These are phyloP conservation scores for Mimosa pudica DNA, from an alignment of 306 rosid genomes.

Conservation along the genomic window DNA sequence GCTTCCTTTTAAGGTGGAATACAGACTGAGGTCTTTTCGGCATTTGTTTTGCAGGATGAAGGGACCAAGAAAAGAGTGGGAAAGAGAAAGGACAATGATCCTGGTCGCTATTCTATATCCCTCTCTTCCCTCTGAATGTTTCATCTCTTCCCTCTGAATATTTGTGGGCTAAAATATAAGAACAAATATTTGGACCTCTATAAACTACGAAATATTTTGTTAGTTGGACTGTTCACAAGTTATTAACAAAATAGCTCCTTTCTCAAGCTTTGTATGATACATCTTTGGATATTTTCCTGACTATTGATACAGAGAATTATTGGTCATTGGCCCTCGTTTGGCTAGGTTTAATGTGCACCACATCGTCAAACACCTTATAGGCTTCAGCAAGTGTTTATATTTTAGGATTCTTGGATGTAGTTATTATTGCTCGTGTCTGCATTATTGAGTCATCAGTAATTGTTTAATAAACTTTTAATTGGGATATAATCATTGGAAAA, in stretches of 20 bases:
- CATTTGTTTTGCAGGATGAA: constrained; percentile 56
- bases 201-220: not conserved
- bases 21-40: constrained; percentile 31
- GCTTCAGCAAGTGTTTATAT: constrained; percentile 3
- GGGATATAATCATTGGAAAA: not conserved
- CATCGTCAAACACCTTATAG: constrained; percentile 3
- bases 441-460: not conserved
- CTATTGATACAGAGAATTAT: not conserved
- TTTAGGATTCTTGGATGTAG: constrained; percentile 23
- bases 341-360: constrained; percentile 18
- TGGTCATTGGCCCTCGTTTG: constrained; percentile 14
- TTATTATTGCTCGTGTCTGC: constrained; percentile 6
- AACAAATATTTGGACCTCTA: not conserved
- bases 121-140: not conserved
- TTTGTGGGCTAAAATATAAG: constrained; percentile 6
- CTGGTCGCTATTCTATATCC: constrained; percentile 41
- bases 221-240: not conserved
- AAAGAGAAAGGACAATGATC: constrained; percentile 39
- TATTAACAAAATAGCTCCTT: not conserved
- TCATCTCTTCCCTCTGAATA: not conserved
- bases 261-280: not conserved
- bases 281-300: constrained; percentile 25
- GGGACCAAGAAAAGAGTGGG: constrained; percentile 48
- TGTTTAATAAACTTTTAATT: not conserved
- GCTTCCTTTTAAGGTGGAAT: constrained; percentile 35